Evolutionary conservation across 129 eudicot genomes (phyloP), one percentile per base, ranked within the genome.

Genomic region (Smallanthus sonchifolius): DNA sequence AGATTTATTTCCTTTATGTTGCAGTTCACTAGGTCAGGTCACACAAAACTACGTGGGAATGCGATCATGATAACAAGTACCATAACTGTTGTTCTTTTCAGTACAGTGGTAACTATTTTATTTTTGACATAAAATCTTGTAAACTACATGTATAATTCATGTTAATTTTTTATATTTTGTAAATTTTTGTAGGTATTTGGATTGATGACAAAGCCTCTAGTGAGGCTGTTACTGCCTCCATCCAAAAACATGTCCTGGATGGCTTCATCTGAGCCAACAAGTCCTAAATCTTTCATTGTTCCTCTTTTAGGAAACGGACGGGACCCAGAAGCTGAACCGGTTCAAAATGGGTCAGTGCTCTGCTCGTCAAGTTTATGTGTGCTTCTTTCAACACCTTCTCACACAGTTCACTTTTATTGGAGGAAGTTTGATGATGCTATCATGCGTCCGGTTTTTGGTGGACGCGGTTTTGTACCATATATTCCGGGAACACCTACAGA

Each of bases 401-500:
- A 84, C 80, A 87, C 89, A 3, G 95, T 91, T 55, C 97, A 87
- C 54, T 78, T 81, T 54, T 84, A 81, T 70, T 91, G 97, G 97
- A 85, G 97, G 11, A 91, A 80, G 79, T 91, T 91, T 70, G 97
- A 91, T 64, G 77, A 91, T 49, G 61, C 92, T 1, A 86, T 91
- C 65, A 91, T 91, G 97, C 92, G 97, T 1, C 97, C 97, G 0
- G 89, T 91, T 60, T 91, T 91, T 79, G 97, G 97, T 43, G 97
- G 97, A 3, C 83, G 95, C 39, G 97, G 97, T 28, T 87, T 91
- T 45, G 95, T 88, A 14, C 87, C 94, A 2, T 78, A 75, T 44
- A 77, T 67, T 75, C 91, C 91, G 1, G 91, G 96, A 55, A 87
- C 95, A 10, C 96, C 96, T 8, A 85, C 81, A 2, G 96, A 89